Conservation (phyloP, 805 yeast species). For the Monosporozyma aquatica region DNA sequence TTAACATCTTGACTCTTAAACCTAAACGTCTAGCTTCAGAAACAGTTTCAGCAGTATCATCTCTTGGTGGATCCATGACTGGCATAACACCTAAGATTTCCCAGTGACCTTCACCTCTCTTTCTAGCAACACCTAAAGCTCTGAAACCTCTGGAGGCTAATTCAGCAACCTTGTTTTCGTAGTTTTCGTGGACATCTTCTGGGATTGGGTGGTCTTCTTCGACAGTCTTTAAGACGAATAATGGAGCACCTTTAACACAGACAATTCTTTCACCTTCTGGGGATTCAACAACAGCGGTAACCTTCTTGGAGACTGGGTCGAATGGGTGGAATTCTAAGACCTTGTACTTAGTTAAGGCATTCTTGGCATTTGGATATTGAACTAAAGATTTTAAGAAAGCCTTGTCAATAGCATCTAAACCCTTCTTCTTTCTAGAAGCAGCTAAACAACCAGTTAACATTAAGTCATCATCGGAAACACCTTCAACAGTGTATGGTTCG, state of each 20-base stretch:
- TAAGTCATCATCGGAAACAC: constrained; percentile 91
- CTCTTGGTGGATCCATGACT: constrained; percentile 98
- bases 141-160: constrained; percentile 98
- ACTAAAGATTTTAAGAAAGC: constrained; percentile 90
- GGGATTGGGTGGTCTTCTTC: constrained; percentile 96
- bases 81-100: constrained; percentile 97
- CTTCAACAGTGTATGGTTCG: constrained; percentile 96
- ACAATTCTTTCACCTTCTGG: constrained; percentile 92
- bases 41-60: constrained; percentile 93
- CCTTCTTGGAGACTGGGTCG: constrained; percentile 96
- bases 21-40: constrained; percentile 85
- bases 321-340: constrained; percentile 94
- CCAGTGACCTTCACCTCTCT: constrained; percentile 98
- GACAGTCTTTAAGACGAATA: constrained; percentile 91
- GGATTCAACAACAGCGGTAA: constrained; percentile 88
- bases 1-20: constrained; percentile 93
- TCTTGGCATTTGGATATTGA: constrained; percentile 84
- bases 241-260: constrained; percentile 98
- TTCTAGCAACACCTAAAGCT: constrained; percentile 97
- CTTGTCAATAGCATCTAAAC: constrained; percentile 94
- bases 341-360: constrained; percentile 86
- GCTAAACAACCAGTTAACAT: constrained; percentile 97
- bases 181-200: constrained; percentile 86
- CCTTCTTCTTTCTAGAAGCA: constrained; percentile 96
- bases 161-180: constrained; percentile 95